These are phyloP conservation scores for Saraca asoca DNA, from an alignment of 331 rosid genomes.

Conservation along the genomic window DNA sequence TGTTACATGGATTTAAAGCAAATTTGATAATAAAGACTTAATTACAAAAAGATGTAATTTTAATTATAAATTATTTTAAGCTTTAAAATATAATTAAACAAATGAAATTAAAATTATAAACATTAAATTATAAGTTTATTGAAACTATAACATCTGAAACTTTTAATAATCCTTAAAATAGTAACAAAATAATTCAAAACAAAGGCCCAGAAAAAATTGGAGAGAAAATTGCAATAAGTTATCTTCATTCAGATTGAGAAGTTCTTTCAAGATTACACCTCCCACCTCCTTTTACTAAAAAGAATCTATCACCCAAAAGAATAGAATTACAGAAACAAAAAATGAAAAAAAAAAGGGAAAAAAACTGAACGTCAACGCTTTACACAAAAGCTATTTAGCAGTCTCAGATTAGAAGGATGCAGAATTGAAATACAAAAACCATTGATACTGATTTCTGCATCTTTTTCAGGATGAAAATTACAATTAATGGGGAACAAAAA, in stretches of 20 bases:
- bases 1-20: too few species aligned
- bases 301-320: conserved; percentile 35
- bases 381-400: conserved; percentile 48
- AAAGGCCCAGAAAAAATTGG: too few species aligned
- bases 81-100: too few species aligned
- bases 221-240: conserved; percentile 16
- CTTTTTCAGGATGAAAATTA: conserved; percentile 39
- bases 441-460: conserved; percentile 40
- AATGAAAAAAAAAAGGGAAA: background rate
- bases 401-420: conserved; percentile 43
- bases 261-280: conserved; percentile 35
- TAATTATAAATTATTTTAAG: too few species aligned
- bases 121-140: too few species aligned
- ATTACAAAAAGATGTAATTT: too few species aligned
- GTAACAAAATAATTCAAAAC: too few species aligned
- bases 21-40: too few species aligned
- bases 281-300: background rate
- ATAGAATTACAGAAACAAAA: conserved; percentile 31
- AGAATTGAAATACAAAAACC: conserved; percentile 40
- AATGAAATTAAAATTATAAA: too few species aligned
- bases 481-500: conserved; percentile 25
- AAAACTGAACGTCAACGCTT: conserved; percentile 9
- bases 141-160: too few species aligned
- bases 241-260: conserved; percentile 34
- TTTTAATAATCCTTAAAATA: too few species aligned